Conservation (phyloP, 768 basidiomycete species). For the Psilocybe sp. region DNA sequence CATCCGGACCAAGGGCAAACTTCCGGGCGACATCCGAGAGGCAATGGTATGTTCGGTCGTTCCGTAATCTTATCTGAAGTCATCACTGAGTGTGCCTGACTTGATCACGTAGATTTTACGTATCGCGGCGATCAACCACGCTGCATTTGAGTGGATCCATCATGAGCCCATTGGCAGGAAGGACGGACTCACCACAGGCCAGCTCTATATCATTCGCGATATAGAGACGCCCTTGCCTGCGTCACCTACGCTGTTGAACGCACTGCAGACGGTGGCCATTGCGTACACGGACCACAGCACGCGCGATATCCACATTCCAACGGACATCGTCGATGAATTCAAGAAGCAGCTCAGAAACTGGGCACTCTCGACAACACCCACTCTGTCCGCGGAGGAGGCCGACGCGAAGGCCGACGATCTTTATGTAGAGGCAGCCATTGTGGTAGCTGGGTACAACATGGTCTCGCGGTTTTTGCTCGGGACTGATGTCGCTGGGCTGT, state of each 20-base stretch:
- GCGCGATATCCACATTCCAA: conserved; percentile 39
- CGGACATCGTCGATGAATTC: conserved; percentile 36
- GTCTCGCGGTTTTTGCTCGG: conserved; percentile 65
- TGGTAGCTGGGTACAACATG: conserved; percentile 62
- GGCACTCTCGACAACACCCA: conserved; percentile 15
- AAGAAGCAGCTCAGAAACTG: conserved; percentile 32
- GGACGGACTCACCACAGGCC: conserved; percentile 48
- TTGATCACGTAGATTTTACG: conserved; percentile 38
- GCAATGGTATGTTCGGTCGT: conserved; percentile 37
- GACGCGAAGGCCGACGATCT: conserved; percentile 36
- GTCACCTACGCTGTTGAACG: conserved; percentile 35
- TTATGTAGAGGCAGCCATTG: conserved; percentile 52
- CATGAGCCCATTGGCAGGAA: conserved; percentile 49
- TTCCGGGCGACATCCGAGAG: conserved; percentile 48
- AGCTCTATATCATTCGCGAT: conserved; percentile 56
- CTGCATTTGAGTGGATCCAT: conserved; percentile 56
- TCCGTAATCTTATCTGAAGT: neutral
- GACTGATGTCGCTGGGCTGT: conserved; percentile 56
- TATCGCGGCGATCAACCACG: conserved; percentile 47
- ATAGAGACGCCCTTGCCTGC: conserved; percentile 38
- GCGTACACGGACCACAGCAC: conserved; percentile 63
- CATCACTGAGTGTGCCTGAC: neutral
- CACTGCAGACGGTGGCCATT: conserved; percentile 50
- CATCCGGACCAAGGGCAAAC: conserved; percentile 42
- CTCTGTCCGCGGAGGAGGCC: conserved; percentile 16